Base-by-base conservation (phyloP, 345 rosid species). In the Hibiscus tridactylites region DNA sequence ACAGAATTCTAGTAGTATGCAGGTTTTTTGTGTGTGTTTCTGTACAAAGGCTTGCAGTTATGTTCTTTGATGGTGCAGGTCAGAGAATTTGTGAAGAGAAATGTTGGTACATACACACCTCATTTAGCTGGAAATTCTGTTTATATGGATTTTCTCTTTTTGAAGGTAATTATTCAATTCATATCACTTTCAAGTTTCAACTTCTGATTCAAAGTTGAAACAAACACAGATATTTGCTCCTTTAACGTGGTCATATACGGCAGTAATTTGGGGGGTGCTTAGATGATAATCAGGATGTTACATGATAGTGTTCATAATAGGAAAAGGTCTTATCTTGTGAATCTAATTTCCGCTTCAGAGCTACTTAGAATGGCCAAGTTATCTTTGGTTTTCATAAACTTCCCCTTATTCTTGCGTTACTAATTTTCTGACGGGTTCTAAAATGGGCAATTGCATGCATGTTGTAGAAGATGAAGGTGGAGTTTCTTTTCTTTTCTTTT, bases 101-200 rank as follows among this genome's bases (percentile, higher is more conserved):
- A 95, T 76, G 78, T 90, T 68, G 92, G 97, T 50, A 75, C 87
- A 69, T 77, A 76, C 60, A 81, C 82, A 0, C 91, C 96, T 77
- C 90, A 44, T 72, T 77, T 91, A 73, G 97, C 99, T n/a, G 97
- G 99, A 79, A 95, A 95, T 81, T 90, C 97, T 0, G 78, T 95
- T 31, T 95, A 95, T 53, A 83, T 85, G 74, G 99, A 95, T 80
- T 83, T 81, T 64, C 58, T 76, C n/a, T 95, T 91, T 83, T 49
- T 91, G 65, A 95, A 90, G 99, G 99, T 91, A 79, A 74, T 44
- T 19, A 44, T 21, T 47, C 21, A 16, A 49, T 29, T 9, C 42
- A 42, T 60, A 60, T 44, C 64, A 42, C 52, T 35, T 39, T 53
- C n/a, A 35, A 21, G 37, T 56, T 56, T 53, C n/a, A 35, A 21